Conservation (phyloP, 1,284 basidiomycete species). For the Austroboletus sp. region DNA sequence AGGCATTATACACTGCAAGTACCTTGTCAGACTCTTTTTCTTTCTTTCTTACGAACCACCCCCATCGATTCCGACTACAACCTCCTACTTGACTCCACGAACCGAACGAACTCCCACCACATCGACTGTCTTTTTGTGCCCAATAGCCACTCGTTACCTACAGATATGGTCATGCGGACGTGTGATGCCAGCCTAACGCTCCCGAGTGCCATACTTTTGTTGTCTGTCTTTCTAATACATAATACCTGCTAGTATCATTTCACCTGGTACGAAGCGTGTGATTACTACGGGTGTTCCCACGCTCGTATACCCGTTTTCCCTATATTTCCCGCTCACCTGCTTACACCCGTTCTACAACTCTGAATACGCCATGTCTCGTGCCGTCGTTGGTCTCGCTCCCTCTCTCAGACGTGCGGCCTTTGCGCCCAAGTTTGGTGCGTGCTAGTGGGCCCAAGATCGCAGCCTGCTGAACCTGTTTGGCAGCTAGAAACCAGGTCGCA, state of each 20-base stretch:
- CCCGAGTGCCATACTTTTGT: constrained; percentile 9
- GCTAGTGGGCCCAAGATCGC: background rate
- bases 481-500: constrained; percentile 41
- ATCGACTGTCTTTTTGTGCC: background rate
- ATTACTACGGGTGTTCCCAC: constrained; percentile 22
- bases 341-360: constrained; percentile 2
- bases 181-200: constrained; percentile 6
- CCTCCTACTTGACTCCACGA: constrained; percentile 6
- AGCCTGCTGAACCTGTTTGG: background rate
- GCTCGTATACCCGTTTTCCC: constrained; percentile 1
- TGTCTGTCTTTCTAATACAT: background rate
- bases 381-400: constrained; percentile 51
- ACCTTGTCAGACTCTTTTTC: background rate
- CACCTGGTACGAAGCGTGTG: constrained; percentile 4
- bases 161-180: constrained; percentile 16
- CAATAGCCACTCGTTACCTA: constrained; percentile 14
- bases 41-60: constrained; percentile 1
- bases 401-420: constrained; percentile 49
- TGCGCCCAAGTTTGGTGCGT: constrained; percentile 43
- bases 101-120: background rate
- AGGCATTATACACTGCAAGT: constrained; percentile 8
- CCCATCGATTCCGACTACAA: constrained; percentile 1
- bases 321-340: background rate
- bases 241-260: too few relatives aligned
- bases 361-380: constrained; percentile 43